Evolutionary conservation across 108 stramenopile species (phyloP).

Genomic region (Nitzschia putrida): DNA sequence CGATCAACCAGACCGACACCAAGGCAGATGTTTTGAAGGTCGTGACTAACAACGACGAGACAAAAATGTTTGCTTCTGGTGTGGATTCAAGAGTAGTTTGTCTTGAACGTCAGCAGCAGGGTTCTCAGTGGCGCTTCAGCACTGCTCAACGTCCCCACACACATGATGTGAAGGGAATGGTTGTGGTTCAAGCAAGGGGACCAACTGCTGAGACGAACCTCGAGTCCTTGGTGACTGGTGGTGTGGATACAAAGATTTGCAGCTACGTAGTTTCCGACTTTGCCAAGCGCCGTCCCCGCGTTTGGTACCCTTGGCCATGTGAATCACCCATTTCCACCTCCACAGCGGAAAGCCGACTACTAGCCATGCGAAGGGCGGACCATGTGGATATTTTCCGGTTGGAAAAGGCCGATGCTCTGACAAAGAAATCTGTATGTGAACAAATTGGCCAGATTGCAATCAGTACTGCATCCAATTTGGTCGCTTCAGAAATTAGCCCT

Average conservation of each 20-base stretch:
- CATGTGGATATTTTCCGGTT: constrained; percentile 67
- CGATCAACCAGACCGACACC: constrained; percentile 76
- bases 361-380: constrained; percentile 59
- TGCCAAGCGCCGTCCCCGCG: constrained; percentile 58
- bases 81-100: constrained; percentile 91
- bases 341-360: constrained; percentile 36
- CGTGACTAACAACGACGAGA: constrained; percentile 72
- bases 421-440: constrained; percentile 16
- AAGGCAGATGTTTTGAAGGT: constrained; percentile 87
- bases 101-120: constrained; percentile 53
- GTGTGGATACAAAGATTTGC: constrained; percentile 90
- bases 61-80: constrained; percentile 86
- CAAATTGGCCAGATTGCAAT: constrained; percentile 64
- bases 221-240: constrained; percentile 82
- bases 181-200: constrained; percentile 38
- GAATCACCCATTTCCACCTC: constrained; percentile 56
- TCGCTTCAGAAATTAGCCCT: constrained; percentile 21
- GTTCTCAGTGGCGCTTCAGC: constrained; percentile 65
- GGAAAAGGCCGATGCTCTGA: not conserved
- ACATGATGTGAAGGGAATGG: constrained; percentile 88
- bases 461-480: constrained; percentile 53
- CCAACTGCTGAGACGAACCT: not conserved
- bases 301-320: constrained; percentile 77
- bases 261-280: constrained; percentile 74
- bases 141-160: constrained; percentile 88